A percentile compares a stretch with the other conserved stretches of the same genome.
phyloP scores from a whole-genome alignment of 257 asterid genomes.

The Salvia rosmarinus region DNA sequence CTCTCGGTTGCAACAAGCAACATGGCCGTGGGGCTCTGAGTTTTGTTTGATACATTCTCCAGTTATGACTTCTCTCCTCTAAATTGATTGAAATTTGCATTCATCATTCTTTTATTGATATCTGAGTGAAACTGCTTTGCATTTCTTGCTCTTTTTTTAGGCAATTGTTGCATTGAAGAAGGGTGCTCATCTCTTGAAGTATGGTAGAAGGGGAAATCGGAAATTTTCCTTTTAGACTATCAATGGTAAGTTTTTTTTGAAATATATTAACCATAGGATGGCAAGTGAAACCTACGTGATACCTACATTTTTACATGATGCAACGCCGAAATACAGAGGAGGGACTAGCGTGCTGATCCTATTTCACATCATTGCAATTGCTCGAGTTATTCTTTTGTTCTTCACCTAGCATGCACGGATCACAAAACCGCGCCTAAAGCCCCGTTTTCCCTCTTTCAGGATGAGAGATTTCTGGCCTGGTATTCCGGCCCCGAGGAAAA shows the following conservation, averaged over 20 bases:
- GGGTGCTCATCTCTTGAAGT: constrained; percentile 35
- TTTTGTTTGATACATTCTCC: no score
- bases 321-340: no score
- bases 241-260: constrained; percentile 34
- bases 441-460: constrained; percentile 10
- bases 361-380: no score
- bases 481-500: constrained; percentile 31
- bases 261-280: not conserved
- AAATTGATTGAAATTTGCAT: not conserved
- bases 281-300: not conserved
- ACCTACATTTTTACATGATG: not conserved
- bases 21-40: no score
- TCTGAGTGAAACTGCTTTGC: not conserved
- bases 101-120: no score
- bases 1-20: not conserved
- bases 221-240: constrained; percentile 34
- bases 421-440: no score
- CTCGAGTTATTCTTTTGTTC: no score
- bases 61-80: no score
- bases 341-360: no score
- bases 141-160: constrained; percentile 1
- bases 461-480: constrained; percentile 34
- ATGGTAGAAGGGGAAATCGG: constrained; percentile 24
- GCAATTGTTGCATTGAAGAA: constrained; percentile 37
- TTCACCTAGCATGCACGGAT: no score